Percentiles rank a stretch among this genome's conserved stretches.
Conservation (phyloP, 495 filamentous ascomycete genomes). For the Daldinia vernicosa region DNA sequence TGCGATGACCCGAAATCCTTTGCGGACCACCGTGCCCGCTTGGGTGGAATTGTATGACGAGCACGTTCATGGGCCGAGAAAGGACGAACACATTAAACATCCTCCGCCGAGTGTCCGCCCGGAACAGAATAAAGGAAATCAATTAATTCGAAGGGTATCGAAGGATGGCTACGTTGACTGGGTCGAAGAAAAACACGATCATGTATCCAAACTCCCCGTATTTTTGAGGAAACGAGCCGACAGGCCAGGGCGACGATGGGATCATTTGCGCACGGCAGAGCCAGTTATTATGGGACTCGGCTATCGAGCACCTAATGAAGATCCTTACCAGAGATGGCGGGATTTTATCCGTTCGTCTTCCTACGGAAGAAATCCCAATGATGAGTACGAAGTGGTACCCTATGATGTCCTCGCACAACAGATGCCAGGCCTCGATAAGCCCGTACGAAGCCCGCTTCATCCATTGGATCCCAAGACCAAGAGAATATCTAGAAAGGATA, state of each 20-base stretch:
- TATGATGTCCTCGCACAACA: conserved; percentile 54
- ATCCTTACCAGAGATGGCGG: conserved; percentile 56
- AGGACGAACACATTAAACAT: conserved; percentile 26
- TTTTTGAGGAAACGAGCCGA: conserved; percentile 48
- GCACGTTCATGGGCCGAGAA: conserved; percentile 37
- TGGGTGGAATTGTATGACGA: conserved; percentile 48
- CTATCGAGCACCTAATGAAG: conserved; percentile 45
- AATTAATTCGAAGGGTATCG: conserved; percentile 57
- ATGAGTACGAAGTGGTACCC: conserved; percentile 57
- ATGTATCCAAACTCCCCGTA: conserved; percentile 44
- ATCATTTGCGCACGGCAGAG: conserved; percentile 63
- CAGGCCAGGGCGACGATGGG: conserved; percentile 62
- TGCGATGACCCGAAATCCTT: conserved; percentile 46
- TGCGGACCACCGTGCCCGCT: conserved; percentile 45
- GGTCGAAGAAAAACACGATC: conserved; percentile 47
- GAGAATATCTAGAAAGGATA: conserved; percentile 56
- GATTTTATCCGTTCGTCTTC: conserved; percentile 60
- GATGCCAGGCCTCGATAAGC: conserved; percentile 59
- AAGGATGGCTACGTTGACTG: conserved; percentile 64
- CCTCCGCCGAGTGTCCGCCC: conserved; percentile 39
- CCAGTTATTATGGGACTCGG: conserved; percentile 64
- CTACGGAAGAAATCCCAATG: conserved; percentile 57
- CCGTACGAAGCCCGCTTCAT: conserved; percentile 62
- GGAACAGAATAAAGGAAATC: conserved; percentile 42
- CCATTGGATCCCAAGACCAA: conserved; percentile 48